phyloP scores from a whole-genome alignment of 139 green algal genomes.

The Deuterostichococcus epilithicus region DNA sequence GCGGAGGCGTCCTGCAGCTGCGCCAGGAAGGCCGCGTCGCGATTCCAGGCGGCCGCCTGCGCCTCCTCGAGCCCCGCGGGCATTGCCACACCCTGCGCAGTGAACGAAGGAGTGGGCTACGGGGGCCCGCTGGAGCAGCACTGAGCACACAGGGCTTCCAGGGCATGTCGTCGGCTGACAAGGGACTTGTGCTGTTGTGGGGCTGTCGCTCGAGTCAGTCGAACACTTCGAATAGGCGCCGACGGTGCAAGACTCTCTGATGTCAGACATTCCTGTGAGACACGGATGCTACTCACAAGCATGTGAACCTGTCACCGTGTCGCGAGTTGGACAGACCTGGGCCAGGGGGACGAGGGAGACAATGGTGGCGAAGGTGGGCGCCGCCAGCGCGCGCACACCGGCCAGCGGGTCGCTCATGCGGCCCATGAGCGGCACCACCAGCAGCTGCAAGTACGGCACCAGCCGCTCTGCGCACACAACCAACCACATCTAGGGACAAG shows the following conservation, averaged over 20 bases:
- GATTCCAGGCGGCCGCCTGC: slow-evolving; percentile 34
- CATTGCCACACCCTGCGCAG: slow-evolving; percentile 47
- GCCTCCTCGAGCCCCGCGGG: slow-evolving; percentile 58
- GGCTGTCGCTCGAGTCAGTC: too few species aligned
- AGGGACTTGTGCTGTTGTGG: too few species aligned
- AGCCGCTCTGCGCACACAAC: slow-evolving; percentile 24
- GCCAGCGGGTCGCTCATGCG: slow-evolving; percentile 77
- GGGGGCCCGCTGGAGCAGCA: too few species aligned
- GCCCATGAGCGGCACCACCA: slow-evolving; percentile 85
- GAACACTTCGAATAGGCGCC: too few species aligned
- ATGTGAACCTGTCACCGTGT: too few species aligned
- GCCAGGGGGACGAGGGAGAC: slow-evolving; percentile 87
- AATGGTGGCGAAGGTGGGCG: slow-evolving; percentile 73
- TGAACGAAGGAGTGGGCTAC: too few species aligned
- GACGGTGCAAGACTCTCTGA: too few species aligned
- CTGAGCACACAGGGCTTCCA: too few species aligned
- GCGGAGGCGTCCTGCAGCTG: slow-evolving; percentile 86
- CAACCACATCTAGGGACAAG: background rate
- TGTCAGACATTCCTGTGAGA: too few species aligned
- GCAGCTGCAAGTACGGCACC: slow-evolving; percentile 67
- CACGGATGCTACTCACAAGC: too few species aligned
- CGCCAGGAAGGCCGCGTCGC: slow-evolving; percentile 77
- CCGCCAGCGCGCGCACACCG: slow-evolving; percentile 51
- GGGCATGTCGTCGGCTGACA: too few species aligned
- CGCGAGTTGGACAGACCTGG: slow-evolving; percentile 18